These are phyloP conservation scores for Alternaria alternata DNA, from an alignment of 2,329 filamentous ascomycete species.

Conservation along the genomic window DNA sequence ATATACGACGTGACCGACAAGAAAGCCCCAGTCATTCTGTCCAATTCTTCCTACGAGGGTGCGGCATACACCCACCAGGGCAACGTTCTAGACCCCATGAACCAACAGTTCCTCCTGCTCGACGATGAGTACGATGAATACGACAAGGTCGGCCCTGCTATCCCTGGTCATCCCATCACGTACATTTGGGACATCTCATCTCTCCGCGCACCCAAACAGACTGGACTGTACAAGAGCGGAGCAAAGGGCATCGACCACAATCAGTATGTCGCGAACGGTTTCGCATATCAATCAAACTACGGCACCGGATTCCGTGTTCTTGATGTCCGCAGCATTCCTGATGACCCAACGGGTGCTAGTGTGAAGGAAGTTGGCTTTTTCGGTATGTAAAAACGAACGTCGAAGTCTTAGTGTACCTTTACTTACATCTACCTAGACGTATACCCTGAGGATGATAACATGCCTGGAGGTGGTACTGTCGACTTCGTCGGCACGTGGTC, in stretches of 20 bases:
- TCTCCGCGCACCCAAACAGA: conserved; percentile 49
- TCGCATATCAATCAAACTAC: conserved; percentile 56
- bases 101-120: conserved; percentile 49
- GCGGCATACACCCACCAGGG: conserved; percentile 68
- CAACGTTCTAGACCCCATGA: conserved; percentile 56
- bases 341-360: conserved; percentile 51
- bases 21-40: conserved; percentile 57
- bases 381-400: conserved; percentile 11
- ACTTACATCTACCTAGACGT: conserved; percentile 39
- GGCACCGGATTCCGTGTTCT: conserved; percentile 53
- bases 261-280: conserved; percentile 56
- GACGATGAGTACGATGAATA: conserved; percentile 53
- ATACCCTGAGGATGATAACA: conserved; percentile 54
- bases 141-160: conserved; percentile 46
- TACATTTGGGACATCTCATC: conserved; percentile 52
- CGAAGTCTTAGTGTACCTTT: background rate
- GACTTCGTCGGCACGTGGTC: conserved; percentile 57
- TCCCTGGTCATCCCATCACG: conserved; percentile 47
- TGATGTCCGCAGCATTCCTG: conserved; percentile 53
- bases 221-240: conserved; percentile 53
- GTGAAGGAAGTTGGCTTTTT: conserved; percentile 56
- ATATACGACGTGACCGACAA: conserved; percentile 64
- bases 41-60: conserved; percentile 64
- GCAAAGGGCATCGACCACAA: conserved; percentile 57
- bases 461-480: conserved; percentile 49